phyloP scores from a whole-genome alignment of 2,329 filamentous ascomycete species.

The Xylaria sp. region DNA sequence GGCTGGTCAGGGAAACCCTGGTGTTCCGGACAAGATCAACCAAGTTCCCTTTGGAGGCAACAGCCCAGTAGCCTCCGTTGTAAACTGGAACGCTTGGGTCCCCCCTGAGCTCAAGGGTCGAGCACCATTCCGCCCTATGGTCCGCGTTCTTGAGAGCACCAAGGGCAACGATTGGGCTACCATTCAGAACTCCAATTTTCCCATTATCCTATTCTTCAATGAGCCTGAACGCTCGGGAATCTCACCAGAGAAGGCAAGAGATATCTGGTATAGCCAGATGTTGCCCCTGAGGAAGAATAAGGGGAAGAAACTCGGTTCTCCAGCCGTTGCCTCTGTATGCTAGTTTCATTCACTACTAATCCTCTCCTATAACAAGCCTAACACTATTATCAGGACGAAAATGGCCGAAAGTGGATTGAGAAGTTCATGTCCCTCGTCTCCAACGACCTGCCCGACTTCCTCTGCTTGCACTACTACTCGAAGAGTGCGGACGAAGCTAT shows the following conservation, averaged over 20 bases:
- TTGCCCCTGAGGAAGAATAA: conserved; percentile 42
- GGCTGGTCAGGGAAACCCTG: conserved; percentile 32
- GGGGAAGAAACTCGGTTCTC: conserved; percentile 36
- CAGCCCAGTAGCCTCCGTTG: conserved; percentile 42
- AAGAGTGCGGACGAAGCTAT: conserved; percentile 45
- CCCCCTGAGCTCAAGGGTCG: conserved; percentile 40
- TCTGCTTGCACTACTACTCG: conserved; percentile 52
- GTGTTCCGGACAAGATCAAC: conserved; percentile 44
- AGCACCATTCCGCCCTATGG: conserved; percentile 51
- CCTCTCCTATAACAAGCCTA: background rate
- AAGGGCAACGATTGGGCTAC: conserved; percentile 46
- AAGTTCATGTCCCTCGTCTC: conserved; percentile 48
- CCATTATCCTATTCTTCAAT: conserved; percentile 52
- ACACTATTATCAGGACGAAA: conserved; percentile 28
- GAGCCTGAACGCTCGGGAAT: conserved; percentile 50
- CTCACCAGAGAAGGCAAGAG: conserved; percentile 43
- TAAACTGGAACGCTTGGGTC: conserved; percentile 38
- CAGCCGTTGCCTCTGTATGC: conserved; percentile 41
- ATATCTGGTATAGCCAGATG: conserved; percentile 47
- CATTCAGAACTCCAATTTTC: conserved; percentile 30
- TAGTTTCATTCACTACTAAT: no score
- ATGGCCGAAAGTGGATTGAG: conserved; percentile 45
- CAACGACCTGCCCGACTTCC: conserved; percentile 46
- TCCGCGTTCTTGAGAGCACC: conserved; percentile 46
- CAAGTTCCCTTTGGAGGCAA: conserved; percentile 41